Conservation (phyloP, 352 stramenopile species). For the Globisporangium viniferum region DNA sequence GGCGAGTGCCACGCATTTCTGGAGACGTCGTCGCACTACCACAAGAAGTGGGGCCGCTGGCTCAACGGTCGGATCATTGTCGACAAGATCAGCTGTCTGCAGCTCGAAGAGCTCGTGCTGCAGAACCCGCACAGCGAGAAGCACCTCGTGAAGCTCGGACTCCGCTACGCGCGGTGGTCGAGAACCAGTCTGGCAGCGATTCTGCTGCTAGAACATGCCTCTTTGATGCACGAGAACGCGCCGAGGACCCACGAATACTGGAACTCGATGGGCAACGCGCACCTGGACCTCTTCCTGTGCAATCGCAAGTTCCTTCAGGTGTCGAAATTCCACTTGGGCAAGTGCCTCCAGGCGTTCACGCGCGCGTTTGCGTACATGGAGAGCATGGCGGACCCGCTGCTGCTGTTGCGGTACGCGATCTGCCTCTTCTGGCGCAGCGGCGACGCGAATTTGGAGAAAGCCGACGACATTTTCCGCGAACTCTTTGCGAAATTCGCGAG, state of each 20-base stretch:
- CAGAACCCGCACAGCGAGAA: constrained; percentile 33
- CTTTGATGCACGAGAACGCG: constrained; percentile 35
- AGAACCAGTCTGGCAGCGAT: constrained; percentile 52
- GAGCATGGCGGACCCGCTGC: constrained; percentile 52
- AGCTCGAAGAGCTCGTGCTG: constrained; percentile 64
- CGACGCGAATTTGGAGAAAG: constrained; percentile 46
- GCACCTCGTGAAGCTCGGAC: constrained; percentile 52
- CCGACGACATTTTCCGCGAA: constrained; percentile 52
- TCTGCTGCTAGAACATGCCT: constrained; percentile 54
- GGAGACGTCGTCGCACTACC: constrained; percentile 30
- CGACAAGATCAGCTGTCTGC: constrained; percentile 65
- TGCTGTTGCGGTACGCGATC: constrained; percentile 62
- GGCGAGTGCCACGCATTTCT: not conserved
- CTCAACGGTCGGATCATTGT: constrained; percentile 40
- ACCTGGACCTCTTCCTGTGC: constrained; percentile 60
- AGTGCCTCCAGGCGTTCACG: constrained; percentile 51
- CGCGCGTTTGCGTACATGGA: constrained; percentile 62
- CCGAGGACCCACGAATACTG: constrained; percentile 60
- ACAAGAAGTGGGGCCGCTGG: constrained; percentile 63
- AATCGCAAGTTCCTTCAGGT: constrained; percentile 60
- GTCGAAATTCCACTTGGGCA: constrained; percentile 48
- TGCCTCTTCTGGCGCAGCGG: constrained; percentile 55
- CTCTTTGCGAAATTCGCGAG: constrained; percentile 50
- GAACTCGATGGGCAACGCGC: constrained; percentile 59
- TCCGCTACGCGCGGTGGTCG: constrained; percentile 54